Evolutionary conservation across 2,329 filamentous ascomycete genomes (phyloP), one percentile per base, ranked within the genome.

Genomic region (Fusarium sp.): DNA sequence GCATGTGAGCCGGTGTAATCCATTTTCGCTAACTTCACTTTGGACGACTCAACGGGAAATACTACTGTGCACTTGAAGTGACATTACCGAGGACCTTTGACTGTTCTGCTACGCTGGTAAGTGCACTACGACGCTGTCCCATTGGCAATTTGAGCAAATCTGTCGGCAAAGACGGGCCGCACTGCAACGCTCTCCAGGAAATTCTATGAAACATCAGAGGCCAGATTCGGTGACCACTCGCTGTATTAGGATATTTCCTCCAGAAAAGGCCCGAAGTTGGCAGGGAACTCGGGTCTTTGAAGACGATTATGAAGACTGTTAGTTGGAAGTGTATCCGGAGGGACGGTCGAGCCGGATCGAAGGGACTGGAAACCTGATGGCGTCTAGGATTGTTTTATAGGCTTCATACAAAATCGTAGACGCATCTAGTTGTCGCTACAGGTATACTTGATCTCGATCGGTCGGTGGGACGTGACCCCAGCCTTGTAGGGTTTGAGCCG

Each of bases 111-210:
- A 24, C 23, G 23, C 47, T 24, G 14, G 36, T 32, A 54, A 23
- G 14, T 61, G 56, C 56, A 61, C 39, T 61, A 34, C 32, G 40
- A 61, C 57, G 15, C 38, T 32, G 19, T 44, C 39, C 32, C 43
- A 28, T 21, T 45, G 40, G 28, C 28, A 42, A 53, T 53, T 19
- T 47, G 50, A 36, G 34, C 8, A 36, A 17, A 17, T 36, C 34
- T 4, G 34, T 36, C 34, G 34, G 34, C 34, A n/a, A 36, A n/a
- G 7, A n/a, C 34, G 34, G 34, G 7, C 34, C 34, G 34, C 34
- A 10, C 34, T 36, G 34, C n/a, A 19, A 36, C 34, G 34, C 34
- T 36, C 17, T 36, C 56, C 57, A 54, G 44, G 56, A 28, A n/a
- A 45, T 21, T 45, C 32, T 30, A 17, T 45, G 45, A 53, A 53